Percentiles rank a stretch among this genome's conserved stretches.
Evolutionary conservation across 306 rosid species (phyloP).

Genomic region (Fragaria vesca): DNA sequence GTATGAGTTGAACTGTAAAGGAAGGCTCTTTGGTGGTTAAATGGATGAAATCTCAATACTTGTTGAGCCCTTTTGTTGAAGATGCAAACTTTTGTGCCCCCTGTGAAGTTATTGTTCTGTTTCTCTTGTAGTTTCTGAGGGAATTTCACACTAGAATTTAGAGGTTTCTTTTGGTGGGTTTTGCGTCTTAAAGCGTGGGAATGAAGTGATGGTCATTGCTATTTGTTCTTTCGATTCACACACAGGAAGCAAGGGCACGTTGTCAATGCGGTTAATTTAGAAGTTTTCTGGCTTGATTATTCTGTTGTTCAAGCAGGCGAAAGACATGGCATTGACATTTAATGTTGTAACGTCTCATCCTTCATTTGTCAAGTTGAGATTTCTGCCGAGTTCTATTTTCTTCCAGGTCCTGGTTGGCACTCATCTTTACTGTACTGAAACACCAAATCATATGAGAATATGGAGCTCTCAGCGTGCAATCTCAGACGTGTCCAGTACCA

Average conservation of each 20-base stretch:
- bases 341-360: background rate
- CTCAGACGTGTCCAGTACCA: conserved; percentile 17
- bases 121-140: background rate
- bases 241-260: background rate
- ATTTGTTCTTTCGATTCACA: background rate
- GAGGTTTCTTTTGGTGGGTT: background rate
- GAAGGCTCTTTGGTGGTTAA: background rate
- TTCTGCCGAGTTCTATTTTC: background rate
- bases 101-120: background rate
- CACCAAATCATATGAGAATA: conserved; percentile 14
- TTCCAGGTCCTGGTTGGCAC: background rate
- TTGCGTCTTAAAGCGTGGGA: background rate
- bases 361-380: background rate
- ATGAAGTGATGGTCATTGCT: conserved; percentile 2
- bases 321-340: background rate
- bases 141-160: background rate
- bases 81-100: background rate
- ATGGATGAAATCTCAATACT: background rate
- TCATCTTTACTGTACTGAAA: background rate
- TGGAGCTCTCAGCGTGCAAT: conserved; percentile 22
- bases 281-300: background rate
- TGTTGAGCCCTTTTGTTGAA: background rate
- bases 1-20: background rate
- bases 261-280: background rate
- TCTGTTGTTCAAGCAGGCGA: background rate